Base-by-base conservation (phyloP, 2,329 filamentous ascomycete species). In the Penicillium vulpinum region DNA sequence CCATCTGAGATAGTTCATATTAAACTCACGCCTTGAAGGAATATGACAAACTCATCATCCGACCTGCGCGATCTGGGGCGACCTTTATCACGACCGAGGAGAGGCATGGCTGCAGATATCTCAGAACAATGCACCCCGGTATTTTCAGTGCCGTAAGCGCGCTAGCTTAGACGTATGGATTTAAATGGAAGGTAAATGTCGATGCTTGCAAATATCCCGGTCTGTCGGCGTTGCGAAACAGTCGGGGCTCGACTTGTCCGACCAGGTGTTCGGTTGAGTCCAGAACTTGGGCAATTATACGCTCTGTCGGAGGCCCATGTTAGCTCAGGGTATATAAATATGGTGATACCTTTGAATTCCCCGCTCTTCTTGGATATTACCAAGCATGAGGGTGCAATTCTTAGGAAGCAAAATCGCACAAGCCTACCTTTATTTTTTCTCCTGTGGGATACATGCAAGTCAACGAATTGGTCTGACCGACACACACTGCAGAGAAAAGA, bases 41-140 rank as follows among this genome's bases (percentile, higher is more conserved):
- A 78, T 13, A 78, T 61, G n/a, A 78, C 75, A 45, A 75, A 78
- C 65, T 78, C 75, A 58, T 77, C 75, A 26, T 77, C 75, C 6
- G 70, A 68, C 26, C 67, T 69, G 60, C 73, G 67, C 43, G 64
- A 50, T 60, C 64, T 70, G 15, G 67, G 50, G 33, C 71, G 70
- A 51, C 67, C 67, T 59, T 71, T 75, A 40, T 71, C 70, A 43
- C 68, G 67, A 29, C 64, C 64, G 26, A 72, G 62, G 5, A 63
- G 62, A 44, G 73, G 68, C 73, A 75, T 76, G 21, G 36, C 61
- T 49, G 39, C 36, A 36, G 35, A 22, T 40, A 35, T 47, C 21
- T 36, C 38, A 15, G 29, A 28, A 28, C n/a, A n/a, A 56, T 54
- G 46, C 21, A 44, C n/a, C 26, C 35, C n/a, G 41, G 29, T 38